Conservation (phyloP, 2,329 filamentous ascomycete species). For the Coniella lustricola region DNA sequence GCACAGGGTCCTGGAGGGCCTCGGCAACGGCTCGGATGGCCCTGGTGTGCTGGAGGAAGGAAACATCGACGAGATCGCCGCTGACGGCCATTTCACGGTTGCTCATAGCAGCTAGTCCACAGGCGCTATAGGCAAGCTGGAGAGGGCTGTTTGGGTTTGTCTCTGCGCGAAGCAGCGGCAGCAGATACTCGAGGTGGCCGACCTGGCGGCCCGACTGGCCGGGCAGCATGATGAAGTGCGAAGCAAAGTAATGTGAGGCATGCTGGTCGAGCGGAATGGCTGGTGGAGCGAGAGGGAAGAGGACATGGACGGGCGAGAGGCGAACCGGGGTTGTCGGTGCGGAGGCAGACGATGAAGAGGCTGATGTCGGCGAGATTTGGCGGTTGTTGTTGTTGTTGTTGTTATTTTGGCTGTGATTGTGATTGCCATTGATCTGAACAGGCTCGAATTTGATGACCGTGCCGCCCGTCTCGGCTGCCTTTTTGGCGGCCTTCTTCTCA, state of each 20-base stretch:
- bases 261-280: constrained; percentile 45
- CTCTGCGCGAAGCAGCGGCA: constrained; percentile 45
- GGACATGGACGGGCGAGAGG: constrained; percentile 17
- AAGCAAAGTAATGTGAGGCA: constrained; percentile 52
- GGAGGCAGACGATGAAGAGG: constrained; percentile 18
- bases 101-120: constrained; percentile 49
- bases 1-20: constrained; percentile 44
- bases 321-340: constrained; percentile 15
- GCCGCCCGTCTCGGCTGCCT: constrained; percentile 23
- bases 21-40: constrained; percentile 45
- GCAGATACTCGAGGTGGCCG: constrained; percentile 52
- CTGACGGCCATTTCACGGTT: constrained; percentile 37
- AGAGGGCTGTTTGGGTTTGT: constrained; percentile 37
- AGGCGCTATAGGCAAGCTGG: constrained; percentile 51
- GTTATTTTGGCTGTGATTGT: neutral
- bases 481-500: constrained; percentile 38
- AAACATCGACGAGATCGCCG: constrained; percentile 29
- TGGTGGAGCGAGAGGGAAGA: constrained; percentile 27
- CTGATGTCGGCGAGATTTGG: neutral
- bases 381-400: neutral
- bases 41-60: constrained; percentile 45
- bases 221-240: constrained; percentile 53
- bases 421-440: neutral
- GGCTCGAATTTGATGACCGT: constrained; percentile 5
- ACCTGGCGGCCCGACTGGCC: constrained; percentile 35